Conservation (phyloP, 2,329 filamentous ascomycete species). For the Ascochyta clinopodiicola region DNA sequence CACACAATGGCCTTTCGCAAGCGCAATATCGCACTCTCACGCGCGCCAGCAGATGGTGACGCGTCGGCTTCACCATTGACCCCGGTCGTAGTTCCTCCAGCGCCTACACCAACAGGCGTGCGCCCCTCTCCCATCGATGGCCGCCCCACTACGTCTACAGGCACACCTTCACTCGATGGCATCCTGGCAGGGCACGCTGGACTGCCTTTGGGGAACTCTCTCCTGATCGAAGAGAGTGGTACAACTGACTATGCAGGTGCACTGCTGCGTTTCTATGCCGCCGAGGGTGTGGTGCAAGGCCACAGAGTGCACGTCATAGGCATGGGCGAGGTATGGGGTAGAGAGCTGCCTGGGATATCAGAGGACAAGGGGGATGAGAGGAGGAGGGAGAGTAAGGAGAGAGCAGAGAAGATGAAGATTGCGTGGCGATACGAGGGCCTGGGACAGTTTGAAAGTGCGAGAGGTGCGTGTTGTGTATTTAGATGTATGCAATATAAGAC, state of each 20-base stretch:
- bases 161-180: slow-evolving; percentile 82
- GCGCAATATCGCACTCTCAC: slow-evolving; percentile 65
- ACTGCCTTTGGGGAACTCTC: slow-evolving; percentile 77
- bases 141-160: slow-evolving; percentile 87
- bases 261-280: slow-evolving; percentile 85
- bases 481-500: slow-evolving; percentile 22
- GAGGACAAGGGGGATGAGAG: slow-evolving; percentile 47
- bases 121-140: slow-evolving; percentile 90
- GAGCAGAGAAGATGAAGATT: slow-evolving; percentile 85
- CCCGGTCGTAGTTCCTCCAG: slow-evolving; percentile 21
- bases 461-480: slow-evolving; percentile 62
- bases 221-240: slow-evolving; percentile 85
- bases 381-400: slow-evolving; percentile 42
- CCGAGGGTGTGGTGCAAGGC: slow-evolving; percentile 89
- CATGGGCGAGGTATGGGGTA: slow-evolving; percentile 77
- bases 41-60: slow-evolving; percentile 34
- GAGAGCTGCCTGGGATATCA: slow-evolving; percentile 79
- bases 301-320: slow-evolving; percentile 89
- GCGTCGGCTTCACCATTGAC: slow-evolving; percentile 16
- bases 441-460: slow-evolving; percentile 70
- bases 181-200: slow-evolving; percentile 87
- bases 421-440: slow-evolving; percentile 95
- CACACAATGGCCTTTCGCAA: slow-evolving; percentile 70
- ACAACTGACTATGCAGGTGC: slow-evolving; percentile 93
- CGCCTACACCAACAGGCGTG: slow-evolving; percentile 56